Percentiles rank a stretch among this genome's conserved stretches.
These are phyloP conservation scores for Aspergillus clavatus DNA, from an alignment of 2,329 filamentous ascomycete species.

Conservation along the genomic window DNA sequence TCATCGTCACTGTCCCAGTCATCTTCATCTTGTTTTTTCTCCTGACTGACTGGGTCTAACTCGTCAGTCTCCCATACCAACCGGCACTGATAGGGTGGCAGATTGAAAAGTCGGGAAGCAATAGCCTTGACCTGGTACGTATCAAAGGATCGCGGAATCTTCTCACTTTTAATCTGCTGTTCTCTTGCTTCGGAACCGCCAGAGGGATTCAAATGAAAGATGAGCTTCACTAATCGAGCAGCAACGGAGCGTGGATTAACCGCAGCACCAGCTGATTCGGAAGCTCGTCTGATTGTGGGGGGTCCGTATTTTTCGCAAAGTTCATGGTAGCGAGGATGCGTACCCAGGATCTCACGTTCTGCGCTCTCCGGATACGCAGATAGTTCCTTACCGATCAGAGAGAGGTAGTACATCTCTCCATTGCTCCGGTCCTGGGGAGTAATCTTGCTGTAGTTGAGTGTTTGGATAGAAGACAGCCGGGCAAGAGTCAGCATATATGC, in stretches of 20 bases:
- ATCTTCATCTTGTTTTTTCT: constrained; percentile 53
- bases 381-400: constrained; percentile 74
- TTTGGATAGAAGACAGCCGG: constrained; percentile 62
- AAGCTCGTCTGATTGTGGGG: constrained; percentile 57
- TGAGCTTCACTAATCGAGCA: constrained; percentile 63
- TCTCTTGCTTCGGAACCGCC: constrained; percentile 2
- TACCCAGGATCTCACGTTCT: constrained; percentile 49
- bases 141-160: constrained; percentile 70
- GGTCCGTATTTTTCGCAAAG: constrained; percentile 73
- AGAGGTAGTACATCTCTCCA: constrained; percentile 90
- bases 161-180: constrained; percentile 40
- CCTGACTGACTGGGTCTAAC: constrained; percentile 70
- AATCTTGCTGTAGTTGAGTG: constrained; percentile 58
- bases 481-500: constrained; percentile 85
- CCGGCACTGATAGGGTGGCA: constrained; percentile 59
- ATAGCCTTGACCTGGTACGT: constrained; percentile 78
- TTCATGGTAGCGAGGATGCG: constrained; percentile 67
- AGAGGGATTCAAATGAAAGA: constrained; percentile 50
- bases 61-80: constrained; percentile 88
- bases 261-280: constrained; percentile 30
- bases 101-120: constrained; percentile 63
- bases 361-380: constrained; percentile 39
- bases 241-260: constrained; percentile 77
- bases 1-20: constrained; percentile 42
- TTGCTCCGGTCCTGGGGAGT: constrained; percentile 71